A percentile compares a stretch with the other conserved stretches of the same genome.
phyloP scores from a whole-genome alignment of 306 rosid species.

The Sechiopsis laciniata region DNA sequence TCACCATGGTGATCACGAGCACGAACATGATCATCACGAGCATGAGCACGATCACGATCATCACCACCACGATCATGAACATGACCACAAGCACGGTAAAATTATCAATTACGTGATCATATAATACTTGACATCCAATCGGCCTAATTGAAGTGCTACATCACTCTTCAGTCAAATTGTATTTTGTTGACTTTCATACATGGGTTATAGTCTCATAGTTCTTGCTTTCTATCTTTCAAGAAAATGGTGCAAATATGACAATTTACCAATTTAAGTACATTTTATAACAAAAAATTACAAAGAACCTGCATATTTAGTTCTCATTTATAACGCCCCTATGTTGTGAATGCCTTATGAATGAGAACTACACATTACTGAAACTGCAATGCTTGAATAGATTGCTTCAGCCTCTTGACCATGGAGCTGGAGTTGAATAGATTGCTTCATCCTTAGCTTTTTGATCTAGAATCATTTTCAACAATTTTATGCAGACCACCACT shows the following conservation, averaged over 20 bases:
- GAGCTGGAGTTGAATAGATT: background rate
- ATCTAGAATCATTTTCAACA: slow-evolving; percentile 15
- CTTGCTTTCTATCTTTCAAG: background rate
- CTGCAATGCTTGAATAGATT: background rate
- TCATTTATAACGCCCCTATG: background rate
- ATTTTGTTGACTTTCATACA: background rate
- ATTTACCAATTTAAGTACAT: background rate
- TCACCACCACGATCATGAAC: slow-evolving; percentile 39
- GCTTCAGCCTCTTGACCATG: background rate
- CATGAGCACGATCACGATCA: slow-evolving; percentile 28
- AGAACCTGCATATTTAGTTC: background rate
- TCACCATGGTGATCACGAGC: slow-evolving; percentile 37
- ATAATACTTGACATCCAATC: background rate
- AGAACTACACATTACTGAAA: background rate
- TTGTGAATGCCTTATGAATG: too few species aligned
- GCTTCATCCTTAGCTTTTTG: background rate
- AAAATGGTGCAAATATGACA: background rate
- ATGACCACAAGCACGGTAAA: slow-evolving; percentile 75
- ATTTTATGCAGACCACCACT: slow-evolving; percentile 54
- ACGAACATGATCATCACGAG: slow-evolving; percentile 24
- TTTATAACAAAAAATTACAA: background rate
- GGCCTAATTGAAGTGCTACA: background rate
- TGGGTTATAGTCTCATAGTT: background rate
- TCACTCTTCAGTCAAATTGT: background rate
- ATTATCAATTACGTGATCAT: slow-evolving; percentile 7